phyloP scores from a whole-genome alignment of 2,329 filamentous ascomycete species.

The Trichothecium roseum region DNA sequence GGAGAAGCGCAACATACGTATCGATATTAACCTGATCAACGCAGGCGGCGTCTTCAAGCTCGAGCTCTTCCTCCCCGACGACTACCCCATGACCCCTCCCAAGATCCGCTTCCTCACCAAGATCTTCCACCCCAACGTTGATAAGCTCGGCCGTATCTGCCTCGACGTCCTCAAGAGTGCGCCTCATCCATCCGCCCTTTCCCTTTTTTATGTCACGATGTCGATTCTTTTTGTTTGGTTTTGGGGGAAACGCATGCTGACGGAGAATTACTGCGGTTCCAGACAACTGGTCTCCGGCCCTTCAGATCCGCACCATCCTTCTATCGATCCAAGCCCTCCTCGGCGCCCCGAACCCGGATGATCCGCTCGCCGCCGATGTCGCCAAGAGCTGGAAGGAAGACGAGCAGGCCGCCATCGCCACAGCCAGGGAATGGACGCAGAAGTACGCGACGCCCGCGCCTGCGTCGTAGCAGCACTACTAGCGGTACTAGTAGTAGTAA shows the following conservation, averaged over 20 bases:
- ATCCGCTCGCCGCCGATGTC: conserved; percentile 95
- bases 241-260: background rate
- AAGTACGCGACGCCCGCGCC: conserved; percentile 56
- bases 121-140: conserved; percentile 98
- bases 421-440: conserved; percentile 83
- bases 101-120: conserved; percentile 98
- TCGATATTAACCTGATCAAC: background rate
- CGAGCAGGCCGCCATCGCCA: conserved; percentile 83
- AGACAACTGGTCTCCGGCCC: conserved; percentile 98
- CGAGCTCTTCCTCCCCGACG: conserved; percentile 93
- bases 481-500: conserved; percentile 1
- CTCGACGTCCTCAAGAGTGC: conserved; percentile 93
- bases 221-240: too few relatives aligned
- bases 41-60: conserved; percentile 82
- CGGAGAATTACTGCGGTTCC: background rate
- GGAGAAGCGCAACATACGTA: background rate
- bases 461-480: background rate
- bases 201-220: background rate
- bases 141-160: conserved; percentile 94
- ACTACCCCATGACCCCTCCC: conserved; percentile 98
- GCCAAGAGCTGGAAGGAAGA: conserved; percentile 98
- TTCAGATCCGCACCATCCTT: conserved; percentile 97
- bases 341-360: conserved; percentile 92
- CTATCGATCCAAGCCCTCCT: conserved; percentile 95
- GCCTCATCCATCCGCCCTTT: conserved; percentile 13